Evolutionary conservation across 2,329 filamentous ascomycete genomes (phyloP).

Genomic region (Fusarium brevicatenulatum): DNA sequence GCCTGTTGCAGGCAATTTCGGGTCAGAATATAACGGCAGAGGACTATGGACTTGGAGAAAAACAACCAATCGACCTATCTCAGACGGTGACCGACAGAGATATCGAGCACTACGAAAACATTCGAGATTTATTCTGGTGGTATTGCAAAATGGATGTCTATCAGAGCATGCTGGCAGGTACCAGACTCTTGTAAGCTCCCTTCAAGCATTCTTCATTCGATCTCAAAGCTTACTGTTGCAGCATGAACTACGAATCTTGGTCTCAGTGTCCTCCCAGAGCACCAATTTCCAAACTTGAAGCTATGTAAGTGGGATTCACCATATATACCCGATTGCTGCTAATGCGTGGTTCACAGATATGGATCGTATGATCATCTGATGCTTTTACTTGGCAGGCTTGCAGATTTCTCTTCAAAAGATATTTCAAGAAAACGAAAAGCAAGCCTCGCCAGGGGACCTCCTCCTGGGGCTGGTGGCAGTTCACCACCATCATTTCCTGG

Average conservation of each 20-base stretch:
- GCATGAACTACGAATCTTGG: constrained; percentile 83
- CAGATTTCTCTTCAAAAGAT: constrained; percentile 82
- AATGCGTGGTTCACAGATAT: constrained; percentile 65
- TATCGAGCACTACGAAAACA: constrained; percentile 80
- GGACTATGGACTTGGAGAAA: constrained; percentile 50
- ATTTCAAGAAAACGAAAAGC: constrained; percentile 79
- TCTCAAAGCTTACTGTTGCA: constrained; percentile 50
- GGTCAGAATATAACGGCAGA: constrained; percentile 53
- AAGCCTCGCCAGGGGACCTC: constrained; percentile 48
- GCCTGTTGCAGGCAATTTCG: constrained; percentile 54
- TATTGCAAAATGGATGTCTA: constrained; percentile 94
- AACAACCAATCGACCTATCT: constrained; percentile 42
- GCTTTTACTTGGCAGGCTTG: constrained; percentile 81
- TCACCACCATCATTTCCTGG: constrained; percentile 62
- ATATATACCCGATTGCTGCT: neutral
- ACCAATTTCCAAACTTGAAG: constrained; percentile 78
- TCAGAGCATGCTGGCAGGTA: constrained; percentile 89
- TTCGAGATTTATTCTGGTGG: constrained; percentile 95
- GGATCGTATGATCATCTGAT: constrained; percentile 91
- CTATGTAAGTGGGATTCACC: constrained; percentile 63
- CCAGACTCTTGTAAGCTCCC: constrained; percentile 79
- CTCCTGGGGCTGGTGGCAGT: constrained; percentile 41
- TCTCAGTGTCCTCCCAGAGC: constrained; percentile 88
- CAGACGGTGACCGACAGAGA: constrained; percentile 64
- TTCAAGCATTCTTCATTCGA: neutral